A percentile compares a stretch with the other conserved stretches of the same genome.
Evolutionary conservation across 2,329 filamentous ascomycete species (phyloP).

Genomic region (Aspergillus vadensis): DNA sequence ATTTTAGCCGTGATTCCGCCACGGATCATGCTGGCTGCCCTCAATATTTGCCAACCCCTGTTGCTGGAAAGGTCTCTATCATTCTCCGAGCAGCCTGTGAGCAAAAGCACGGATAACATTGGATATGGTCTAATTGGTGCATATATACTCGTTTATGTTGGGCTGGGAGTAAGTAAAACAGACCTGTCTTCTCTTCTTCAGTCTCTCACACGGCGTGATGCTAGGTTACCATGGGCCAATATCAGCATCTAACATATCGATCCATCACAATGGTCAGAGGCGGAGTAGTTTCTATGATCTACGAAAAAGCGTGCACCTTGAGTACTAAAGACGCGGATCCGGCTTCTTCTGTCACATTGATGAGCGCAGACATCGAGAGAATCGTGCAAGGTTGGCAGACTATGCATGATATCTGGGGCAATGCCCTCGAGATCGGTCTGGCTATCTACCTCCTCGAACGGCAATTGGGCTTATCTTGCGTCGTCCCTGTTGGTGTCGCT

Average conservation of each 20-base stretch:
- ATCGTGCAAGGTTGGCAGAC: constrained; percentile 45
- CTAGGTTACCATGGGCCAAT: constrained; percentile 43
- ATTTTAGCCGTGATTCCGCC: constrained; percentile 37
- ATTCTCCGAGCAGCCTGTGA: constrained; percentile 34
- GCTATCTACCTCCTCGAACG: constrained; percentile 47
- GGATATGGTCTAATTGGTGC: constrained; percentile 50
- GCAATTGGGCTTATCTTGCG: constrained; percentile 48
- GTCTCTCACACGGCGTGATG: not conserved
- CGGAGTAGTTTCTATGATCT: constrained; percentile 53
- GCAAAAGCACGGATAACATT: constrained; percentile 31
- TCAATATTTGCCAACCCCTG: constrained; percentile 43
- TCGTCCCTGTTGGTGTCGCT: constrained; percentile 48
- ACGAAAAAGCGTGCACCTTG: constrained; percentile 44
- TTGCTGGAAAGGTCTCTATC: constrained; percentile 41
- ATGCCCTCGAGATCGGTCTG: constrained; percentile 48
- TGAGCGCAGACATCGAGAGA: constrained; percentile 51
- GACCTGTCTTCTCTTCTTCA: not conserved
- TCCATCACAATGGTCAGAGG: constrained; percentile 48
- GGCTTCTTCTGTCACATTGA: constrained; percentile 45
- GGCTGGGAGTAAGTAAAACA: constrained; percentile 41
- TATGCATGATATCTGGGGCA: constrained; percentile 51
- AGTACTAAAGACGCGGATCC: constrained; percentile 38
- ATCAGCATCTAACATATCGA: constrained; percentile 47
- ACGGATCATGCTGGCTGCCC: constrained; percentile 37
- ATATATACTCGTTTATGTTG: constrained; percentile 46